Evolutionary conservation across 257 asterid species (phyloP).

Genomic region (Marsdenia floribunda): DNA sequence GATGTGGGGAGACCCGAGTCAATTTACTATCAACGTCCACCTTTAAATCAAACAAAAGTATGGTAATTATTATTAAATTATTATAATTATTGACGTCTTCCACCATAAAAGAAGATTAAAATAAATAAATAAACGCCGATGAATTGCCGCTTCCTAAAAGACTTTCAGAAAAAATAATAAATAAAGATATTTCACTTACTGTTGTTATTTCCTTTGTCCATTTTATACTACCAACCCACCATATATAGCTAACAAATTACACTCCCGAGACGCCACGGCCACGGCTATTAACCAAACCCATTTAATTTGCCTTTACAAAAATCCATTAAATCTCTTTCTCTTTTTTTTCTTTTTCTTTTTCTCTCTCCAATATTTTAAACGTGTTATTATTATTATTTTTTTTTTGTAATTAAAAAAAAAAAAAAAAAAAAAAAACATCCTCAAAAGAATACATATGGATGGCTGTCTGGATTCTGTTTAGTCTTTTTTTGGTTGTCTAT

Average conservation of each 20-base stretch:
- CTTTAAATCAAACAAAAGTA: constrained; percentile 3
- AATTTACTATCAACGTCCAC: constrained; percentile 22
- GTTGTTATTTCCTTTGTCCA: constrained; percentile 7
- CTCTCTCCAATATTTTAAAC: background rate
- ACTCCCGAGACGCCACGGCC: constrained; percentile 35
- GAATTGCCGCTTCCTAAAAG: constrained; percentile 15
- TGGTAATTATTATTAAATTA: background rate
- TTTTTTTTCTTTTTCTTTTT: too few relatives aligned
- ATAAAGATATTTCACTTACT: constrained; percentile 15
- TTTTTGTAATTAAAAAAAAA: too few relatives aligned
- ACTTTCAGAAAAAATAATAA: too few relatives aligned
- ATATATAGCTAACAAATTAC: background rate
- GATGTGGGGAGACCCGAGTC: constrained; percentile 16
- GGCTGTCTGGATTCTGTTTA: background rate
- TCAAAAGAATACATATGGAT: background rate
- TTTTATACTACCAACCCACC: background rate
- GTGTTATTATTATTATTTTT: too few relatives aligned
- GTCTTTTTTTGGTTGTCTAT: background rate
- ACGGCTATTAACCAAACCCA: constrained; percentile 25
- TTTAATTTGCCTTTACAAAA: background rate
- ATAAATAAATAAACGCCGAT: background rate
- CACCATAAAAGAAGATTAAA: constrained; percentile 7
- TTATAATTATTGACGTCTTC: constrained; percentile 18
- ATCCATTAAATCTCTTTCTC: too few relatives aligned
- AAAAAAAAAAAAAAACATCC: background rate